Evolutionary conservation across 2,329 filamentous ascomycete species (phyloP), one percentile per base, ranked within the genome.

Genomic region (Colletotrichum abscissum): DNA sequence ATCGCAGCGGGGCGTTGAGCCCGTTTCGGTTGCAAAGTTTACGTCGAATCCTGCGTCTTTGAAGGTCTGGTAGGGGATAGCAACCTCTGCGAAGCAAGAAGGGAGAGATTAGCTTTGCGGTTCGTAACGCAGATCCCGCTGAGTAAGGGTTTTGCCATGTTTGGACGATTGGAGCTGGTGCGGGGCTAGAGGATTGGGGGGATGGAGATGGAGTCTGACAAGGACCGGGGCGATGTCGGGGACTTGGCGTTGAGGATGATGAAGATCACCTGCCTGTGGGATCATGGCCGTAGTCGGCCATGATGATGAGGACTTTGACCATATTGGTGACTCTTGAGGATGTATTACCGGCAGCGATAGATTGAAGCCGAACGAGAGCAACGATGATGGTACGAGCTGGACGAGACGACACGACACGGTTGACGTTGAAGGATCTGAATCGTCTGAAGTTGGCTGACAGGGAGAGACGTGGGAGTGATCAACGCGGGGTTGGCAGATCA

Each of bases 261-360:
- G 24, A 24, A 60, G 38, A 8, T 8, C 38, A 42, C 16, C 38
- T 75, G 88, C 88, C 87, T 57, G 87, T 89, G 2, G 88, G 88
- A 75, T 89, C 88, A 76, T 89, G 86, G 56, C 87, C 87, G 74
- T 89, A 88, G 76, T 89, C 87, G 55, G 87, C 84, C 86, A 89
- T 88, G 66, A 88, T 76, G 56, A 89, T 84, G 52, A 88, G 76
- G 28, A 83, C 83, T 74, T 85, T 86, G 42, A 72, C 75, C 78
- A 79, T 78, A 81, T 30, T 62, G 28, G 6, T 26, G 35, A 22
- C 4, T 46, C 9, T n/a, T 14, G 30, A 28, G 16, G 33, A 9
- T 49, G 19, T 26, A 28, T 22, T 33, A 24, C 19, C n/a, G 3
- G 22, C 16, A 30, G 49, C n/a, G 22, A 26, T 24, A 9, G 28